Evolutionary conservation across 441 rosid genomes (phyloP).

Genomic region (Erodium chrysanthum): DNA sequence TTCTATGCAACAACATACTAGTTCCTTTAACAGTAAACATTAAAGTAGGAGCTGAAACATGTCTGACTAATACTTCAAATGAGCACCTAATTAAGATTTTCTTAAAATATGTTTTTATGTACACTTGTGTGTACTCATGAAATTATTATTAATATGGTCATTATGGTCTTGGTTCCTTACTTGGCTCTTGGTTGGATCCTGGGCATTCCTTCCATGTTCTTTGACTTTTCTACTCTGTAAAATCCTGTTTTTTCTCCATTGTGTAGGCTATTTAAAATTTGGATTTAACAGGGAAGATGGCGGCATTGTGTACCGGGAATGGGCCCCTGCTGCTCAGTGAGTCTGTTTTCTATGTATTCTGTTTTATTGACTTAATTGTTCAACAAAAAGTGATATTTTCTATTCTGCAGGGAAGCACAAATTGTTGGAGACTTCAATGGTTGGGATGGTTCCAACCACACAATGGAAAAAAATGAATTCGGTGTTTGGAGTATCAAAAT

Average conservation of each 20-base stretch:
- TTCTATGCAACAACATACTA: not conserved
- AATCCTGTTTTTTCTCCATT: conserved; percentile 14
- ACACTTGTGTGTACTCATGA: conserved; percentile 1
- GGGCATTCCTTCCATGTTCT: conserved; percentile 5
- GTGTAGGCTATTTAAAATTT: conserved; percentile 57
- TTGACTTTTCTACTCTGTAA: conserved; percentile 4
- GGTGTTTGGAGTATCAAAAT: conserved; percentile 71
- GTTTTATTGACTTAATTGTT: conserved; percentile 16
- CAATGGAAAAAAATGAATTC: conserved; percentile 61
- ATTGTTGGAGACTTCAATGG: conserved; percentile 73
- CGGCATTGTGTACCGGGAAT: conserved; percentile 58
- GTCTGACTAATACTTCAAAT: not conserved
- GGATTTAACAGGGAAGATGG: conserved; percentile 63
- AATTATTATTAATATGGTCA: not conserved
- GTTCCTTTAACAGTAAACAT: not conserved
- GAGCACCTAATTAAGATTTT: not conserved
- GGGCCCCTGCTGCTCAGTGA: conserved; percentile 89
- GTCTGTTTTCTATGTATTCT: conserved; percentile 17
- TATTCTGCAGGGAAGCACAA: conserved; percentile 58
- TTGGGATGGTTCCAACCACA: conserved; percentile 71
- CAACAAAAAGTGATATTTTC: conserved; percentile 14
- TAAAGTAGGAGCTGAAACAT: conserved; percentile 3
- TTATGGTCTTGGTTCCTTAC: not conserved
- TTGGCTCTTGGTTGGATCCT: conserved; percentile 13
- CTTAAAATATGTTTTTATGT: not conserved